Percentiles rank a stretch among this genome's conserved stretches.
Conservation (phyloP, 164 flowering plant genomes). For the Sedum album region DNA sequence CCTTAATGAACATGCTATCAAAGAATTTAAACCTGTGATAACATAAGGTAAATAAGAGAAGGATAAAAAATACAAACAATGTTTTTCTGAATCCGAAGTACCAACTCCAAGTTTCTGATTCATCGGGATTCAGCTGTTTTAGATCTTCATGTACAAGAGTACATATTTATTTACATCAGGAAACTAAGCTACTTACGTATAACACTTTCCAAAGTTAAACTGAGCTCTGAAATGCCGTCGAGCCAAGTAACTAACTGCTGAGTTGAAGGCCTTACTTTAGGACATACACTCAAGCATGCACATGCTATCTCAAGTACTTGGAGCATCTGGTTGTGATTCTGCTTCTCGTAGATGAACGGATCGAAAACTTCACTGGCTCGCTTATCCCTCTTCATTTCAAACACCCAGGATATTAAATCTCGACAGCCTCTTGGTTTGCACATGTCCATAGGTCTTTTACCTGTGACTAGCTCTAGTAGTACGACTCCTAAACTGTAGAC, state of each 20-base stretch:
- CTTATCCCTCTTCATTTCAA: conserved; percentile 7
- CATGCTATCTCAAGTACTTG: conserved; percentile 10
- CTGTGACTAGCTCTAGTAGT: conserved; percentile 9
- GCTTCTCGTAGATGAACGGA: conserved; percentile 9
- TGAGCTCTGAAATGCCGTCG: neutral
- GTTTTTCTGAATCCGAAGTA: neutral
- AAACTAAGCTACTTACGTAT: neutral
- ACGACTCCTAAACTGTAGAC: conserved; percentile 10
- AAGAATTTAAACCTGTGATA: neutral
- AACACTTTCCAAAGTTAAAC: neutral
- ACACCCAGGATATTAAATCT: conserved; percentile 9
- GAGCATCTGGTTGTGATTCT: conserved; percentile 1
- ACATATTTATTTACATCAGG: conserved; percentile 5
- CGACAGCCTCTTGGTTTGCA: conserved; percentile 10
- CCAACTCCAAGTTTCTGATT: neutral
- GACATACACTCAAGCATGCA: conserved; percentile 8
- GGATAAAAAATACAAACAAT: neutral
- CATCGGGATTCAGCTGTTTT: neutral
- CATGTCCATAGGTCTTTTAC: conserved; percentile 11
- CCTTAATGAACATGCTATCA: neutral
- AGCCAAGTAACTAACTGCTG: conserved; percentile 10
- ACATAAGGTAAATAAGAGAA: neutral
- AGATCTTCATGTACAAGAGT: neutral
- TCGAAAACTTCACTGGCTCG: conserved; percentile 5
- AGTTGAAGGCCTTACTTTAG: conserved; percentile 11